A percentile compares a stretch with the other conserved stretches of the same genome.
Conservation (phyloP, 148 eudicot genomes). For the Beta vulgaris region DNA sequence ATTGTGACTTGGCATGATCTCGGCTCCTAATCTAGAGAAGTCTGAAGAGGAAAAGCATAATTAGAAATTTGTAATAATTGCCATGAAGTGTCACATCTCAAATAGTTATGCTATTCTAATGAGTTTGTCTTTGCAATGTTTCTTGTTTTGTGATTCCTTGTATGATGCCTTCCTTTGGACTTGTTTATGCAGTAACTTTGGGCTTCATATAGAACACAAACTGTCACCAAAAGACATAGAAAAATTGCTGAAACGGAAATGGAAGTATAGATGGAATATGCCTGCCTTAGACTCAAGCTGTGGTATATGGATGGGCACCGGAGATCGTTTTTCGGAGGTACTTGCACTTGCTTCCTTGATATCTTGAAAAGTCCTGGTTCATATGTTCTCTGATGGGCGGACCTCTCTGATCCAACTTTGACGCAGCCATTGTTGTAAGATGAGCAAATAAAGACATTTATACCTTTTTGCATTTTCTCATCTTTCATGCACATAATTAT, state of each 20-base stretch:
- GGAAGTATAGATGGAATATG: conserved; percentile 74
- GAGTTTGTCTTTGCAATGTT: too few relatives aligned
- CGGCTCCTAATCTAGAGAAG: background rate
- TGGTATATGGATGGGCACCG: conserved; percentile 81
- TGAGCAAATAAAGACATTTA: background rate
- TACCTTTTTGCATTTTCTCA: background rate
- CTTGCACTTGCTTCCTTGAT: background rate
- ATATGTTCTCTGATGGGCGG: background rate
- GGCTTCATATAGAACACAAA: conserved; percentile 48
- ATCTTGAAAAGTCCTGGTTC: background rate
- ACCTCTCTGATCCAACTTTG: background rate
- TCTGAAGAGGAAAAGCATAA: background rate
- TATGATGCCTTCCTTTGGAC: too few relatives aligned
- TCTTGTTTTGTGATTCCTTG: conserved; percentile 11
- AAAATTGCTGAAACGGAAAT: conserved; percentile 48
- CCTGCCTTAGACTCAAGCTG: conserved; percentile 51
- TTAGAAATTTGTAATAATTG: background rate
- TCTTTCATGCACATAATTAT: too few relatives aligned
- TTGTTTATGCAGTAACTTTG: conserved; percentile 58
- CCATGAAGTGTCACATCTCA: background rate
- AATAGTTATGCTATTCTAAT: background rate
- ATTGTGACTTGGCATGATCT: background rate
- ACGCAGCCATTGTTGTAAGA: background rate
- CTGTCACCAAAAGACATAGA: conserved; percentile 52
- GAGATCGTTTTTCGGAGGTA: conserved; percentile 55